phyloP scores from a whole-genome alignment of 1,139 yeast genomes.

The Candida sp. region DNA sequence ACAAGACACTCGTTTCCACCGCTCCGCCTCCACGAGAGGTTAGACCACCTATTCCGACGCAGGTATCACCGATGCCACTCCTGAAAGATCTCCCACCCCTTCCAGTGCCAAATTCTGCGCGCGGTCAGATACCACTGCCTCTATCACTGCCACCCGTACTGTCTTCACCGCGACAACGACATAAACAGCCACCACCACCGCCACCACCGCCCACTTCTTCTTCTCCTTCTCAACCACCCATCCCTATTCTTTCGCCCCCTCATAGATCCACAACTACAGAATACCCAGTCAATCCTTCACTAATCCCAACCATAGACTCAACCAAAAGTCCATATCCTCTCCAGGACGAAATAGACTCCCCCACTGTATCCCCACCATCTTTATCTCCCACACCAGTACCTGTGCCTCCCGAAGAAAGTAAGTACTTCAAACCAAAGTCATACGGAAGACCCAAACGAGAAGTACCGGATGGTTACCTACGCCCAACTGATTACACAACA shows the following conservation, averaged over 20 bases:
- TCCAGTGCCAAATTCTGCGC: neutral
- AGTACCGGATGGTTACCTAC: slow-evolving; percentile 9
- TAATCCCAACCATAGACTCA: neutral
- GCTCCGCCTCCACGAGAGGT: neutral
- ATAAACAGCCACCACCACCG: slow-evolving; percentile 3
- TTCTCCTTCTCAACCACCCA: too few species aligned
- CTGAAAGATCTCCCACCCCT: slow-evolving; percentile 7
- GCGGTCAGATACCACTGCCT: neutral
- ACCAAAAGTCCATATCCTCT: slow-evolving; percentile 4
- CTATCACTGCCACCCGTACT: neutral
- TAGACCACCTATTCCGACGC: slow-evolving; percentile 9
- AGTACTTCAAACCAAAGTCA: neutral
- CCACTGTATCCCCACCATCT: neutral
- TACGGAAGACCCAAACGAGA: slow-evolving; percentile 6
- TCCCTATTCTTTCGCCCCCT: slow-evolving; percentile 5
- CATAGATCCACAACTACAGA: neutral
- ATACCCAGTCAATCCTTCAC: neutral
- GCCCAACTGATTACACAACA: slow-evolving; percentile 4
- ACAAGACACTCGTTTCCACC: neutral
- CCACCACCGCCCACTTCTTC: slow-evolving; percentile 1
- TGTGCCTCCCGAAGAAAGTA: neutral
- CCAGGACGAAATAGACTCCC: neutral
- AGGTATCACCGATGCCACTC: slow-evolving; percentile 7
- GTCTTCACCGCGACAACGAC: neutral
- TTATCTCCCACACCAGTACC: neutral